Base-by-base conservation (phyloP, 768 basidiomycete species). In the Dioszegia crocea region DNA sequence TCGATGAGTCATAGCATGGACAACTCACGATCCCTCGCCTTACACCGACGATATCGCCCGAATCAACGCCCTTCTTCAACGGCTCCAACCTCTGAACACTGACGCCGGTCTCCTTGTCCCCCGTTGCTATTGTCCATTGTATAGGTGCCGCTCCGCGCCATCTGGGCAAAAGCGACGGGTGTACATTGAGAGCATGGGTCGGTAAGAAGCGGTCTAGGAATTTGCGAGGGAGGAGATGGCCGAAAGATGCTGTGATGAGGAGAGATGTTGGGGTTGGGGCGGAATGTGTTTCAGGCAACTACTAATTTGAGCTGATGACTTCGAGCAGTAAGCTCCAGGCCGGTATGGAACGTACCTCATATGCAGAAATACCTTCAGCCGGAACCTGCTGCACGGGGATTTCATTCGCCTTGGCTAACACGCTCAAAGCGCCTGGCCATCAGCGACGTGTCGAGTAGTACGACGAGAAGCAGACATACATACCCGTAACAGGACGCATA, bases 111-210 rank as follows among this genome's bases (percentile, higher is more conserved):
- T 83, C 81, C 4, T 68, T 70, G 49, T 85, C 85, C 2, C 84
- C 84, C 59, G 86, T 84, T 43, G 88, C 77, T 39, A 97, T 80
- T 0, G 86, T 82, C 67, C 85, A 87, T 68, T 96, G 92, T 38
- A 97, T 88, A 0, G 92, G 92, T 2, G 91, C 89, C 9, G 92
- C 85, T 0, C 92, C 92, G n/a, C 92, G 85, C 74, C 89, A 92
- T 26, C 81, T 80, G 0, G 92, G 92, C 31, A 97, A 81, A 0
- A 91, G 78, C 33, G 91, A 93, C 0, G 91, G 91, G 67, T 97
- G 92, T 5, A 97, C 84, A 68, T 97, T 96, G 36, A 97, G 79
- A 23, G 87, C 80, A 45, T 84, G 82, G 0, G 75, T 67, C 0
- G 80, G 79, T 0, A 78, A 81, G 68, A 94, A 94, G 39, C 81